A percentile compares a stretch with the other conserved stretches of the same genome.
Conservation (phyloP, 345 rosid species). For the Eucalyptus pumila region DNA sequence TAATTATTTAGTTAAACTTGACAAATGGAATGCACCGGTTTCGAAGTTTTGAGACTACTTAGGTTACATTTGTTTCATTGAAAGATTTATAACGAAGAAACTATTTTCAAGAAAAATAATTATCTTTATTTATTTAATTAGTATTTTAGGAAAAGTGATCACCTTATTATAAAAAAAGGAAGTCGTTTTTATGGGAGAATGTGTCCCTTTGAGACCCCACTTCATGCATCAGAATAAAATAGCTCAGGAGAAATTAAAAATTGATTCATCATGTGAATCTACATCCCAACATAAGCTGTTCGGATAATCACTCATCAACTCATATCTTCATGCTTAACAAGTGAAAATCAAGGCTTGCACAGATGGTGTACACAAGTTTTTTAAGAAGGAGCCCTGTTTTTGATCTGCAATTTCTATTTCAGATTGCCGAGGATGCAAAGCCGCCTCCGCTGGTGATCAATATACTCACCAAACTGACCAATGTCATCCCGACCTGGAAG, state of each 20-base stretch:
- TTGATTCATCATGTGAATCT: neutral
- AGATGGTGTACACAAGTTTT: neutral
- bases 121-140: neutral
- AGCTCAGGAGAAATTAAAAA: neutral
- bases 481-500: conserved; percentile 64
- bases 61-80: neutral
- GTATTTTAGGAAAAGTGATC: neutral
- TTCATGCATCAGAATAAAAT: no score
- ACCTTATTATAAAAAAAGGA: neutral
- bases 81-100: neutral
- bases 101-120: neutral
- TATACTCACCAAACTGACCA: conserved; percentile 25
- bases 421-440: conserved; percentile 64
- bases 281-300: neutral
- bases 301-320: neutral
- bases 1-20: neutral
- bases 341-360: neutral
- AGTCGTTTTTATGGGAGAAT: neutral
- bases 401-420: neutral
- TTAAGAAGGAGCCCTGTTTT: neutral
- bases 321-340: neutral
- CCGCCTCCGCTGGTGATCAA: conserved; percentile 28
- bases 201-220: neutral
- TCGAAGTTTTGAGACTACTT: neutral
- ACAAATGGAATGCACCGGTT: neutral